phyloP scores from a whole-genome alignment of 1,139 yeast genomes.

The Groenewaldozyma auringiensis region DNA sequence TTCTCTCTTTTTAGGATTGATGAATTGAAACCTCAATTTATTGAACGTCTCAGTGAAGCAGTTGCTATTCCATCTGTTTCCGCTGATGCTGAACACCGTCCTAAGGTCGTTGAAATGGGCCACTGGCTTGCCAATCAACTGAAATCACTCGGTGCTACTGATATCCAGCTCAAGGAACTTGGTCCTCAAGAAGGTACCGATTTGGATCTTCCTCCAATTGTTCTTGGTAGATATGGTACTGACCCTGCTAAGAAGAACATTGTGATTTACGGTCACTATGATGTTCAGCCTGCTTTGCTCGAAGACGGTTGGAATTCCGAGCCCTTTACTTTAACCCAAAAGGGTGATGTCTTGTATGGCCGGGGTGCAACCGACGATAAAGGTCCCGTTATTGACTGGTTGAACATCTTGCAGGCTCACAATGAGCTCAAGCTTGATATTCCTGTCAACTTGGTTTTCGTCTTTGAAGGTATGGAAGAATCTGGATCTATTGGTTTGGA shows the following conservation, averaged over 20 bases:
- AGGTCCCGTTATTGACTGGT: constrained; percentile 98
- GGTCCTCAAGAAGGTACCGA: constrained; percentile 82
- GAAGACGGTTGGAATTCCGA: constrained; percentile 97
- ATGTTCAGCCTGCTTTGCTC: constrained; percentile 88
- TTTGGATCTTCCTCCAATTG: constrained; percentile 84
- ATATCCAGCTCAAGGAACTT: constrained; percentile 71
- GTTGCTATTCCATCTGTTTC: constrained; percentile 94
- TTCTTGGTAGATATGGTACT: constrained; percentile 75
- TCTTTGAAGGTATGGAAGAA: constrained; percentile 99
- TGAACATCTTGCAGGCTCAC: constrained; percentile 88
- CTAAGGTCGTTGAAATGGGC: constrained; percentile 78
- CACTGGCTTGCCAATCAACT: constrained; percentile 68
- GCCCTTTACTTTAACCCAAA: constrained; percentile 69
- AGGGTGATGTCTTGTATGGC: constrained; percentile 64
- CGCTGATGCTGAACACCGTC: constrained; percentile 78
- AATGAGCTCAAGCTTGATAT: constrained; percentile 73
- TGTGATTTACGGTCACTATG: constrained; percentile 92
- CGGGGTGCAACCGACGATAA: constrained; percentile 97
- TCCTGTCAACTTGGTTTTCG: constrained; percentile 86
- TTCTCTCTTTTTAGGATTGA: no score
- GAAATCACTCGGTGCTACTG: constrained; percentile 63
- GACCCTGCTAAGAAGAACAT: constrained; percentile 81
- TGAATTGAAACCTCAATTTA: constrained; percentile 28
- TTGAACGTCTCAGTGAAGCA: constrained; percentile 56
- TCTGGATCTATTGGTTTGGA: constrained; percentile 93